These are phyloP conservation scores for Coemansia sp. DNA, from an alignment of 192 early-diverging fungal genomes.

Conservation along the genomic window DNA sequence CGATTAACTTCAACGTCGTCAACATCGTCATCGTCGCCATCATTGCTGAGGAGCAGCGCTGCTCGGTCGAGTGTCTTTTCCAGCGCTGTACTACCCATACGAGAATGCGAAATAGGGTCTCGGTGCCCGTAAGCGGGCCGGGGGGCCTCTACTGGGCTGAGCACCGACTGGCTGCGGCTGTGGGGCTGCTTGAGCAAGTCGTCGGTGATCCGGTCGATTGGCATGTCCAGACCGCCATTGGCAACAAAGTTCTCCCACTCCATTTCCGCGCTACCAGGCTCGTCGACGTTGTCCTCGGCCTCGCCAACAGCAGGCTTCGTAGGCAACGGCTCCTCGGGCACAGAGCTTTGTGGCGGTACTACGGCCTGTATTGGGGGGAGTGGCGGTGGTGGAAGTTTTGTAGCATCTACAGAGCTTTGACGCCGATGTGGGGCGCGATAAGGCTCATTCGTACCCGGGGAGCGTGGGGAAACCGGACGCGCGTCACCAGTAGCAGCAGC, in stretches of 20 bases:
- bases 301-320: constrained; percentile 3
- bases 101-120: not conserved
- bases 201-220: constrained; percentile 46
- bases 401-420: constrained; percentile 27
- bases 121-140: not conserved
- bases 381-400: constrained; percentile 5
- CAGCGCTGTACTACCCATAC: not conserved
- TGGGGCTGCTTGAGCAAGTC: constrained; percentile 39
- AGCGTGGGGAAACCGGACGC: constrained; percentile 17
- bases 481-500: not conserved
- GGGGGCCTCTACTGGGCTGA: not conserved
- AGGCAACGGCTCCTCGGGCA: not conserved
- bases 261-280: constrained; percentile 23
- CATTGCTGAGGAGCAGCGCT: constrained; percentile 10
- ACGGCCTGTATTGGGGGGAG: not conserved
- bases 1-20: constrained; percentile 10
- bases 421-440: constrained; percentile 48
- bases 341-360: not conserved
- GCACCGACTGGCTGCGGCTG: not conserved
- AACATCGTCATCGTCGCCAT: constrained; percentile 21
- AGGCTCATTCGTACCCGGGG: constrained; percentile 7
- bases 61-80: constrained; percentile 14
- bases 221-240: constrained; percentile 50
- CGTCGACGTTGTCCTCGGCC: constrained; percentile 9
- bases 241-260: constrained; percentile 56